Evolutionary conservation across 2,329 filamentous ascomycete genomes (phyloP).

Genomic region (Helotiales sp.): DNA sequence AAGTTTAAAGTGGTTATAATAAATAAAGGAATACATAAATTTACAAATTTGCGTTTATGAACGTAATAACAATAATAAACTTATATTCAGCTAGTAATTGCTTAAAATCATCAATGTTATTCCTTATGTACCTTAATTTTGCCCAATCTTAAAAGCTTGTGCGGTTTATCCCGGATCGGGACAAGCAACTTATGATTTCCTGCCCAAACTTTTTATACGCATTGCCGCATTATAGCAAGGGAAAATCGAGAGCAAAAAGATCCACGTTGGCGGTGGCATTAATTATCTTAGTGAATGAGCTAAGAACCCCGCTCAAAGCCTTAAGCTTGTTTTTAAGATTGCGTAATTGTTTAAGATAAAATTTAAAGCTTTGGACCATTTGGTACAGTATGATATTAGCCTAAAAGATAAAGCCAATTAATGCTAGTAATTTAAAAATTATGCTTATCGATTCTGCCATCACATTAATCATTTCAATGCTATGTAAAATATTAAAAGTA

Average conservation of each 20-base stretch:
- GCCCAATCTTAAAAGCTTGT: constrained; percentile 53
- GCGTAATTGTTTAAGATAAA: constrained; percentile 46
- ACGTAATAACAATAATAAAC: constrained; percentile 48
- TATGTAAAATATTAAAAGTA: constrained; percentile 3
- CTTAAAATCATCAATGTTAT: constrained; percentile 50
- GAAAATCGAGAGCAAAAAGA: constrained; percentile 44
- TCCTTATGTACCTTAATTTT: constrained; percentile 50
- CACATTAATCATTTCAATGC: constrained; percentile 12
- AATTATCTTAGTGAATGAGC: constrained; percentile 42
- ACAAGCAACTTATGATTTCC: constrained; percentile 45
- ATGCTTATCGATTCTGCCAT: constrained; percentile 49
- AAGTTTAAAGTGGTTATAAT: constrained; percentile 22
- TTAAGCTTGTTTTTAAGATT: constrained; percentile 49
- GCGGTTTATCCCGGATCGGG: constrained; percentile 43
- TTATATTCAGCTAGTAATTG: constrained; percentile 49
- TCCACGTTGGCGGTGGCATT: constrained; percentile 35
- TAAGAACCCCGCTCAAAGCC: constrained; percentile 47
- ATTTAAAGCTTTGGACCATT: constrained; percentile 46
- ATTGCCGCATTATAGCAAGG: constrained; percentile 49
- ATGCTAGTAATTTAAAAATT: constrained; percentile 46
- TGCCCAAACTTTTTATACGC: constrained; percentile 50
- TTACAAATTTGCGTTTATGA: constrained; percentile 49
- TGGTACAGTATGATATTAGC: constrained; percentile 46
- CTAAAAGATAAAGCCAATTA: constrained; percentile 48
- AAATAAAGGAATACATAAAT: constrained; percentile 31